Evolutionary conservation across 495 filamentous ascomycete genomes (phyloP), one percentile per base, ranked within the genome.

Genomic region (Annulohypoxylon maeteangense): DNA sequence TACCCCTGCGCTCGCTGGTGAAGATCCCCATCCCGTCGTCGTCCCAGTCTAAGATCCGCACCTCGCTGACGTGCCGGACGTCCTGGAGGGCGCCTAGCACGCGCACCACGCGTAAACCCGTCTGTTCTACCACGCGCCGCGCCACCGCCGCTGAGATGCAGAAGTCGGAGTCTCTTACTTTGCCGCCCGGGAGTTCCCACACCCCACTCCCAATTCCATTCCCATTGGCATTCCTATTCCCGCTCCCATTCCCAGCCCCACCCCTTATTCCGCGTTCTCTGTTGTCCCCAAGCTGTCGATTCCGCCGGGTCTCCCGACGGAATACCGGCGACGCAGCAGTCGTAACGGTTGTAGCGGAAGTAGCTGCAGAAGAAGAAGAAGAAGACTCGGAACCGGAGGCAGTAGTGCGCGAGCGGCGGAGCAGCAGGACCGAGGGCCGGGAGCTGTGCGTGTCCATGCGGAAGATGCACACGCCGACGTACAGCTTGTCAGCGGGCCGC

Each of bases 161-260:
- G 42, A 76, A 74, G 53, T 76, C 75, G 4, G 40, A 68, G n/a
- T 62, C 54, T 12, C 40, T 40, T 1, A 76, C 72, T 53, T 68
- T 75, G 20, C 75, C 75, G 8, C 75, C 72, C 1, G 72, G 75
- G 18, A 75, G 54, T 12, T 77, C 75, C 75, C 75, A 76, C n/a
- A 64, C 40, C 2, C 56, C 31, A 8, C 51, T 29, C 5, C 59
- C 31, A 31, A 16, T 20, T 8, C 55, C 4, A 18, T 32, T 23
- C 4, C 54, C 16, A 57, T 29, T 6, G 3, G 2, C 27, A 29
- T 29, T 29, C 27, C 27, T 29, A 29, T 29, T 29, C 27, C 27
- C 27, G 27, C 6, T 29, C 27, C 11, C n/a, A 14, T 14, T 18
- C 14, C 40, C 38, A 10, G n/a, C 16, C n/a, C n/a, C 12, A 5